Percentiles rank a stretch among this genome's conserved stretches.
Conservation (phyloP, 2,329 filamentous ascomycete species). For the Alternaria sp. region DNA sequence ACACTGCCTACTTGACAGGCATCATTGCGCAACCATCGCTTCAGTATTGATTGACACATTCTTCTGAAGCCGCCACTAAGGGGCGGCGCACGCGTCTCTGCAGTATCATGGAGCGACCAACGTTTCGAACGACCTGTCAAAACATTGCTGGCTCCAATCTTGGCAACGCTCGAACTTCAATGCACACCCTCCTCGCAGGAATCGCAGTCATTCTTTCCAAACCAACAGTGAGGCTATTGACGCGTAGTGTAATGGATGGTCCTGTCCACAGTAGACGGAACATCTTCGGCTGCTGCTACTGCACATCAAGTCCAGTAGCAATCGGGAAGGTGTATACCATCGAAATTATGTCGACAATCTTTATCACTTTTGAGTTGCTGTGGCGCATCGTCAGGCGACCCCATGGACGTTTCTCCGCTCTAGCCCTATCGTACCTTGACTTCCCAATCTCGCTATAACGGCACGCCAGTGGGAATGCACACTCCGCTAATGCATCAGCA, state of each 20-base stretch:
- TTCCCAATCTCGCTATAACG: constrained; percentile 1
- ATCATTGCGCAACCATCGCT: background rate
- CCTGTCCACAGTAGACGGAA: background rate
- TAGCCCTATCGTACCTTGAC: background rate
- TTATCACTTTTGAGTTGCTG: background rate
- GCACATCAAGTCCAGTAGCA: background rate
- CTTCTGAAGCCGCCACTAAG: background rate
- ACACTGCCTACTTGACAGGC: background rate
- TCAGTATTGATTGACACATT: background rate
- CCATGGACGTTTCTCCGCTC: background rate
- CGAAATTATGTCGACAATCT: background rate
- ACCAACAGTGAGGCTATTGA: constrained; percentile 1
- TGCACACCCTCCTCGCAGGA: background rate
- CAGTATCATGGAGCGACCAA: constrained; percentile 4
- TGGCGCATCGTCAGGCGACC: constrained; percentile 5
- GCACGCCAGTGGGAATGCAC: constrained; percentile 6
- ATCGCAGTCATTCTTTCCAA: background rate
- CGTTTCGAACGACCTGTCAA: constrained; percentile 12
- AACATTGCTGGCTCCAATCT: background rate
- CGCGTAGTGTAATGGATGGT: background rate
- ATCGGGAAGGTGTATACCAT: background rate
- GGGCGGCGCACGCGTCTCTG: background rate
- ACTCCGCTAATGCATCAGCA: constrained; percentile 1
- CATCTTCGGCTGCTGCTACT: background rate
- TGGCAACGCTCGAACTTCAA: constrained; percentile 3